Evolutionary conservation across 2,329 filamentous ascomycete genomes (phyloP), one percentile per base, ranked within the genome.

Genomic region (Meredithiella fracta): DNA sequence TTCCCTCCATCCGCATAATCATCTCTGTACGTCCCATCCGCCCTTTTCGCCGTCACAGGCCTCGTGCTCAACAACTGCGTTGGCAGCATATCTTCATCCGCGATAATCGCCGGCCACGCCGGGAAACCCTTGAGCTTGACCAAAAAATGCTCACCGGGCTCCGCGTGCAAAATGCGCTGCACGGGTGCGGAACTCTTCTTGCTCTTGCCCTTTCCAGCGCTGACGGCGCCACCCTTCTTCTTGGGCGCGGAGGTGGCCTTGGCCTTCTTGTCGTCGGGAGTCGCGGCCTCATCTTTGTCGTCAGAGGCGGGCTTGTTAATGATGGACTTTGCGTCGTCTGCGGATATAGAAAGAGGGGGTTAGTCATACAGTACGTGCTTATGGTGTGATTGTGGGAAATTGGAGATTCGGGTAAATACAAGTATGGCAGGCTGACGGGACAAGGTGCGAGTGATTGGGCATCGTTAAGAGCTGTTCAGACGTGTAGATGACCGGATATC

Each of bases 51-150:
- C 47, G 87, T 89, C 54, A 94, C 86, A 7, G 91, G 92, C 59
- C 92, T 84, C 49, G 78, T 79, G 64, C 77, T 85, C 55, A 94
- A 70, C 23, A 98, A 77, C 14, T 77, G 80, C 58, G 82, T 75
- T 1, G 92, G 91, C 20, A 98, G 80, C 83, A 98, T 97, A 60
- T 84, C 82, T 68, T 98, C 91, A 66, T 95, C 89, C 67, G 87
- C 92, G 63, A 98, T 81, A 65, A 98, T 86, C 55, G 88, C 84
- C 15, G 92, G 92, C 92, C 92, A 98, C 40, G 87, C 83, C 31
- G 92, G 87, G 69, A 87, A 94, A 59, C 91, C 92, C 75, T 94
- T 95, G 69, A 98, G 82, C 68, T 90, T 86, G 61, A 94, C 88
- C 65, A 94, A 82, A 70, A 85, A 97, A 70, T 90, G 85, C 64